Base-by-base conservation (phyloP, 1,284 basidiomycete genomes). In the Sporisorium exsertum region DNA sequence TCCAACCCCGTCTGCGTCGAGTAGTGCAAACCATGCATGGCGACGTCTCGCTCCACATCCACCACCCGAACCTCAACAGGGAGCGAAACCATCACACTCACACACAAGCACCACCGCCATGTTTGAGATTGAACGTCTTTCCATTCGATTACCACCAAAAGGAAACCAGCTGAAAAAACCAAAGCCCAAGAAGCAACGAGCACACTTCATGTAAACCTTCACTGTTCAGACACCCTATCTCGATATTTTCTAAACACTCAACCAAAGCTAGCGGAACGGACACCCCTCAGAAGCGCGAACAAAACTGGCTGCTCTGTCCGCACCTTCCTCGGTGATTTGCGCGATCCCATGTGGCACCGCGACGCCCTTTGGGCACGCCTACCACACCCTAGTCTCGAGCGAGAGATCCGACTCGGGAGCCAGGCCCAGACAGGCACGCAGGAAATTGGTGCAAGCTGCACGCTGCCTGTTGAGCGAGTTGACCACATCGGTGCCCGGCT, bases 401-500 rank as follows among this genome's bases (percentile, higher is more conserved):
- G 82, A 69, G 60, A 85, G 60, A 58, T 85, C 84, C 53, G 72
- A 79, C 69, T 85, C 82, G 55, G 84, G 84, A 32, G 79, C 76
- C 5, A 84, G 72, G 45, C 83, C 80, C 15, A 86, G 59, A 63
- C 79, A 79, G 37, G 83, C 85, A 37, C 94, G 93, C 85, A 96
- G 88, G 90, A 95, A 95, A 70, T 90, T 89, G 87, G 97, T 96
- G 74, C 97, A 91, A 22, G 94, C 96, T 72, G 94, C 93, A 84
- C 95, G 91, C 89, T 99, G 96, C 86, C 95, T 91, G 87, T 92
- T 92, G 79, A 98, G 90, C 82, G 92, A 93, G 91, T 99, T 99
- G 87, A 98, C 92, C 78, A 97, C 94, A 82, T 94, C 93, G 50
- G 92, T 92, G 72, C 89, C 95, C 74, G 94, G 95, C 90, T 98